Conservation (phyloP, 306 rosid genomes). For the Castanopsis chinensis region DNA sequence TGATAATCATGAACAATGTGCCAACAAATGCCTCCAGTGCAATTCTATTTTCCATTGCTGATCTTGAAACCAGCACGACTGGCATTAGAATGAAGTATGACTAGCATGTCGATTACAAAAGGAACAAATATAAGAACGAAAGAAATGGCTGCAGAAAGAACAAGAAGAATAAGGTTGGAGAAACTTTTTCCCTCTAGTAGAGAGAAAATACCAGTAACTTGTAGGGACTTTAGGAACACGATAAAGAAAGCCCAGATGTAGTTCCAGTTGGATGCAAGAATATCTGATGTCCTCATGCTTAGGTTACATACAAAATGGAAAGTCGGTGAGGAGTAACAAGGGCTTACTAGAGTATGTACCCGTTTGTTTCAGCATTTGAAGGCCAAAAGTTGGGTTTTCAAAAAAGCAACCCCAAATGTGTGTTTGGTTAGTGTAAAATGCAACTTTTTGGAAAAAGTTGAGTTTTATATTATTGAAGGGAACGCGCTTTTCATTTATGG, state of each 20-base stretch:
- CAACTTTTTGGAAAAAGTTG: too few species aligned
- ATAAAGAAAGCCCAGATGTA: neutral
- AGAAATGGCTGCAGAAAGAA: neutral
- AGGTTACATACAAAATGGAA: neutral
- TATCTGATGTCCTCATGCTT: neutral
- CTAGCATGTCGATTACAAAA: neutral
- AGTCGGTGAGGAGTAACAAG: neutral
- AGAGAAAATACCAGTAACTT: neutral
- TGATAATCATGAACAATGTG: neutral
- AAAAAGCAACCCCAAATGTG: too few species aligned
- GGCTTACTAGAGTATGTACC: too few species aligned
- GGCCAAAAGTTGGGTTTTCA: too few species aligned
- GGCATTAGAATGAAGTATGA: neutral
- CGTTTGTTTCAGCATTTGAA: too few species aligned
- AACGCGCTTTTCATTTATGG: too few species aligned
- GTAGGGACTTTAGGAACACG: neutral
- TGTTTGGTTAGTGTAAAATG: too few species aligned
- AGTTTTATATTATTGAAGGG: too few species aligned
- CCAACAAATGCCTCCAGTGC: neutral
- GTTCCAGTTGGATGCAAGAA: conserved; percentile 9
- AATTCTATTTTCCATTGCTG: neutral
- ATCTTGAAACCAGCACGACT: neutral
- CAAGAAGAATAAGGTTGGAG: neutral
- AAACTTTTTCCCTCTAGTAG: too few species aligned
- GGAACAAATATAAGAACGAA: neutral